A percentile compares a stretch with the other conserved stretches of the same genome.
Evolutionary conservation across 805 yeast genomes (phyloP).

Genomic region (Cyberlindnera mycetangii): DNA sequence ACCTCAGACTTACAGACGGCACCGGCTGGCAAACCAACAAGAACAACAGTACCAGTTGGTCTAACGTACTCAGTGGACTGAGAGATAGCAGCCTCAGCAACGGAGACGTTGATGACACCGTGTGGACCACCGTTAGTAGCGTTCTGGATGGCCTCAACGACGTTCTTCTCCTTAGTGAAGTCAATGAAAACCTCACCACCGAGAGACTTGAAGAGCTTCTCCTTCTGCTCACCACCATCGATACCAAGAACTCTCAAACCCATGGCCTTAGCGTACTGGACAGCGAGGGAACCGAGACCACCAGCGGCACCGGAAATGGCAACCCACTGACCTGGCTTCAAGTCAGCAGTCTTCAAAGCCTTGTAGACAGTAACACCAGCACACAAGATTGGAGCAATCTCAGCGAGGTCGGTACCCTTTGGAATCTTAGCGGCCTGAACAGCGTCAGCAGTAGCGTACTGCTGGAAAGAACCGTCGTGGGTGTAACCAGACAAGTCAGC

Average conservation of each 20-base stretch:
- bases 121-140: slow-evolving; percentile 75
- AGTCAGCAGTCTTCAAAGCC: slow-evolving; percentile 77
- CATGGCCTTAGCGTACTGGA: slow-evolving; percentile 77
- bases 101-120: slow-evolving; percentile 74
- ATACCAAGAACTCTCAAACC: slow-evolving; percentile 69
- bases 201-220: slow-evolving; percentile 46
- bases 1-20: slow-evolving; percentile 70
- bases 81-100: slow-evolving; percentile 63
- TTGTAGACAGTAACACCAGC: slow-evolving; percentile 92
- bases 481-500: slow-evolving; percentile 84
- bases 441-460: slow-evolving; percentile 86
- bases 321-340: slow-evolving; percentile 71
- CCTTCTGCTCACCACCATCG: slow-evolving; percentile 69
- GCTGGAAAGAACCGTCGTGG: slow-evolving; percentile 89
- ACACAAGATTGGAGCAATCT: slow-evolving; percentile 78
- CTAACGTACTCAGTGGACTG: slow-evolving; percentile 60
- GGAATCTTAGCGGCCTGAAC: slow-evolving; percentile 83
- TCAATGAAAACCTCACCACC: slow-evolving; percentile 68
- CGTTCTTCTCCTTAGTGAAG: slow-evolving; percentile 52
- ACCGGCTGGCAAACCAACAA: slow-evolving; percentile 78
- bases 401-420: slow-evolving; percentile 68
- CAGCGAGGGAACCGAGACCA: slow-evolving; percentile 72
- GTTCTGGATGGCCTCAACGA: slow-evolving; percentile 51
- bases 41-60: slow-evolving; percentile 66
- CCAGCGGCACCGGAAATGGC: slow-evolving; percentile 80